Evolutionary conservation across 2,329 filamentous ascomycete genomes (phyloP).

Genomic region (Cytospora chrysosperma): DNA sequence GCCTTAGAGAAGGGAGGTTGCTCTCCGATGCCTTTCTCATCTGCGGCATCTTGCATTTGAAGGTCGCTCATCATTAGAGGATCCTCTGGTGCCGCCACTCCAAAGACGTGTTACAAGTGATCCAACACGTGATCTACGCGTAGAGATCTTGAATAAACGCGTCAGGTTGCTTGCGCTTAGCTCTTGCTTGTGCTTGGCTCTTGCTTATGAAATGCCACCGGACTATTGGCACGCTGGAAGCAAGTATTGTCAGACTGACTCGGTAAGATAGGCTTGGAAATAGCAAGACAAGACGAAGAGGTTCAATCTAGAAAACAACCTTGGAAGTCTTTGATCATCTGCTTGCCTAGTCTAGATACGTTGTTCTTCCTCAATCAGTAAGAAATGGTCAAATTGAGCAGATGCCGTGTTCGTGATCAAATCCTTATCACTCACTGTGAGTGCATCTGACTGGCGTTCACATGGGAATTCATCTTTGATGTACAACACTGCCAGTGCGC

Average conservation of each 20-base stretch:
- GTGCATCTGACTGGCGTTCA: neutral
- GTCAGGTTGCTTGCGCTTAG: neutral
- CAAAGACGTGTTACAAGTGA: neutral
- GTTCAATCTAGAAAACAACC: neutral
- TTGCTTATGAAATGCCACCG: neutral
- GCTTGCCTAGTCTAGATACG: neutral
- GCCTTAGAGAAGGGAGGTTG: slow-evolving; percentile 56
- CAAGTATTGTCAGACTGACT: neutral
- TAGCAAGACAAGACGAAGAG: neutral
- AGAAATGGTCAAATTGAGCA: neutral
- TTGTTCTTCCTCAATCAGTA: neutral
- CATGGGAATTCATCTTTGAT: neutral
- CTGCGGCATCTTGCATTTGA: slow-evolving; percentile 35
- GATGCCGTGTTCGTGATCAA: neutral
- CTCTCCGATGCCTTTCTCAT: neutral
- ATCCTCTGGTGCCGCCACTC: neutral
- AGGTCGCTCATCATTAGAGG: slow-evolving; percentile 27
- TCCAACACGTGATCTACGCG: neutral
- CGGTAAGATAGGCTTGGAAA: neutral
- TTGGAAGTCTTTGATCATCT: neutral
- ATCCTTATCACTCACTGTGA: neutral
- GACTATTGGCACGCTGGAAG: neutral
- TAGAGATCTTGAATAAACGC: neutral
- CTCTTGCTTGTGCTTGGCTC: too few species aligned
- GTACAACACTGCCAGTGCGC: neutral